phyloP scores from a whole-genome alignment of 495 filamentous ascomycete species.

The Evernia prunastri region DNA sequence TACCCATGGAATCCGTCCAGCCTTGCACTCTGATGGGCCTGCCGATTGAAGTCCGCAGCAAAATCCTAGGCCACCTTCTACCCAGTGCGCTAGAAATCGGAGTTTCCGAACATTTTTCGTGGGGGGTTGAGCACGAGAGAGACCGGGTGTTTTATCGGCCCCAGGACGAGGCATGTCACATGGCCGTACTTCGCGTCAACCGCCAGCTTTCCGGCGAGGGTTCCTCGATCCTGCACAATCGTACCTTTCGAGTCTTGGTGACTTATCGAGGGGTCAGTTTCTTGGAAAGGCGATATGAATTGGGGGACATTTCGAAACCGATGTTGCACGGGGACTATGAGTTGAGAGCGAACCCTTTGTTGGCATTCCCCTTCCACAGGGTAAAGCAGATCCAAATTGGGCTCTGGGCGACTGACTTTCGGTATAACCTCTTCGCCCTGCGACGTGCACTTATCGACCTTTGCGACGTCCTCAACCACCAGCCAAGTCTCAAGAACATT shows the following conservation, averaged over 20 bases:
- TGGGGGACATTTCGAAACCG: too few species aligned
- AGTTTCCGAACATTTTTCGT: too few species aligned
- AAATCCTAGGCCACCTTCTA: not conserved
- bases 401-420: not conserved
- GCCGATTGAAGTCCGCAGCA: slow-evolving; percentile 1
- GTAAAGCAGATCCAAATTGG: slow-evolving; percentile 1
- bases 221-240: not conserved
- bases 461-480: not conserved
- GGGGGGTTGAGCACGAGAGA: too few species aligned
- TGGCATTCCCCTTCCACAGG: not conserved
- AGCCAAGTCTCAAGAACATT: not conserved
- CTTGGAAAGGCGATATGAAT: not conserved
- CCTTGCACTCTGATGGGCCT: not conserved
- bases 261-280: not conserved
- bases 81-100: not conserved
- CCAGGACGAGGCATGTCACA: not conserved
- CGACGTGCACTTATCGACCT: not conserved
- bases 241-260: not conserved
- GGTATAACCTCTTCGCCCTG: not conserved
- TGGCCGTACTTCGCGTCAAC: not conserved
- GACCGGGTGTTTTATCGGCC: not conserved
- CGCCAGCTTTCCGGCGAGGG: not conserved
- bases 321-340: too few species aligned
- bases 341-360: too few species aligned
- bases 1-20: not conserved